These are phyloP conservation scores for Diversispora eburnea DNA, from an alignment of 192 early-diverging fungal genomes.

Conservation along the genomic window DNA sequence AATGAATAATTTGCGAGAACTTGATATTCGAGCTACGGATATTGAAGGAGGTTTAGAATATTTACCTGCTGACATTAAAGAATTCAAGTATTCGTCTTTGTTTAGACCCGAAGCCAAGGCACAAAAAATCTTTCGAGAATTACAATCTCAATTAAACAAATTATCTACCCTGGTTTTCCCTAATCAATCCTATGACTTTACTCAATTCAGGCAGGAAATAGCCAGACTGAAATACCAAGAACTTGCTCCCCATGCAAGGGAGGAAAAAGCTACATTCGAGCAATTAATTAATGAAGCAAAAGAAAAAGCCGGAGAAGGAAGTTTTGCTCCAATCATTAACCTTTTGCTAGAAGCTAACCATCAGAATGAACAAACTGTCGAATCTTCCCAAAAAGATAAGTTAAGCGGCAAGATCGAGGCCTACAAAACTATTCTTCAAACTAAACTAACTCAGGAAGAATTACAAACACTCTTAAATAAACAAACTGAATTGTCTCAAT, in stretches of 20 bases:
- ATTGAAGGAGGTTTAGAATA: too few relatives aligned
- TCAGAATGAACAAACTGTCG: background rate
- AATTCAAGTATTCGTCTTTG: too few relatives aligned
- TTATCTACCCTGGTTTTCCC: background rate
- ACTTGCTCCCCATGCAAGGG: background rate
- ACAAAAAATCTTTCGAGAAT: too few relatives aligned
- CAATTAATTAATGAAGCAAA: background rate
- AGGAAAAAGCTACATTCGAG: background rate
- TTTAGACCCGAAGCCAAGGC: too few relatives aligned
- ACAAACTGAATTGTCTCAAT: background rate
- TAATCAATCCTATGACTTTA: background rate
- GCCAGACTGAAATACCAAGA: constrained; percentile 1
- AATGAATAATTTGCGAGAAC: too few relatives aligned
- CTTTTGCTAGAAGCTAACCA: background rate
- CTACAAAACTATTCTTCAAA: background rate
- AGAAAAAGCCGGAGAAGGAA: background rate
- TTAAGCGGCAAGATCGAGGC: background rate
- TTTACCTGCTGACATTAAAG: too few relatives aligned
- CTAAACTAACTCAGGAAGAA: constrained; percentile 5
- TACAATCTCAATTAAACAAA: background rate
- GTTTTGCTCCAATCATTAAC: background rate
- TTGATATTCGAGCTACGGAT: too few relatives aligned
- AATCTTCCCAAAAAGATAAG: too few relatives aligned
- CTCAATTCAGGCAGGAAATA: constrained; percentile 4
- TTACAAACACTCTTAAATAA: background rate